Percentiles rank a stretch among this genome's conserved stretches.
Evolutionary conservation across 2,329 filamentous ascomycete genomes (phyloP).

Genomic region (Cordyceps militaris): DNA sequence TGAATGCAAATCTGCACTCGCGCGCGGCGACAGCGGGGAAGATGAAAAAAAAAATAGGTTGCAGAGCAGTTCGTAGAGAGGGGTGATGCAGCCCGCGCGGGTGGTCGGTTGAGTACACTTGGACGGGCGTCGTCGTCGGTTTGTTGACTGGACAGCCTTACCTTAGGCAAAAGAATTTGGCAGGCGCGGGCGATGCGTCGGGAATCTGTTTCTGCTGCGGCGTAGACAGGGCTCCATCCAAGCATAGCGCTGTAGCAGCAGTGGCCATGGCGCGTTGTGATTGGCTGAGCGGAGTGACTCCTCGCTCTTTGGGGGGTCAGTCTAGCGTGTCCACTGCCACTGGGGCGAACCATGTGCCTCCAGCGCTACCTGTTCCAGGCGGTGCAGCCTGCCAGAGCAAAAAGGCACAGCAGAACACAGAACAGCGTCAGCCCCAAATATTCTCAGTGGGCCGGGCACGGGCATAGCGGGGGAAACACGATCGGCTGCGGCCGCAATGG

Average conservation of each 20-base stretch:
- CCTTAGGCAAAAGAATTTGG: slow-evolving; percentile 17
- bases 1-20: background rate
- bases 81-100: slow-evolving; percentile 5
- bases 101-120: background rate
- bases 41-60: background rate
- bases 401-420: too few relatives aligned
- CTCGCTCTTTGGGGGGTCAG: background rate
- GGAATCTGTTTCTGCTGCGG: slow-evolving; percentile 6
- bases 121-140: slow-evolving; percentile 3
- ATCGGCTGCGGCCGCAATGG: slow-evolving; percentile 8
- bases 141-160: slow-evolving; percentile 1
- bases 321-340: background rate
- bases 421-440: background rate
- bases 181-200: slow-evolving; percentile 11
- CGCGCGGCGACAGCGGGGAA: background rate
- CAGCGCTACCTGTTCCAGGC: too few relatives aligned
- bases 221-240: too few relatives aligned
- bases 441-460: background rate
- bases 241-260: slow-evolving; percentile 14
- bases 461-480: background rate
- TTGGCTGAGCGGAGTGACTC: slow-evolving; percentile 17
- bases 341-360: background rate
- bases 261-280: slow-evolving; percentile 17
- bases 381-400: background rate
- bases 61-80: background rate